Evolutionary conservation across 2,329 filamentous ascomycete species (phyloP), one percentile per base, ranked within the genome.

Genomic region (Pseudohalonectria lignicola): DNA sequence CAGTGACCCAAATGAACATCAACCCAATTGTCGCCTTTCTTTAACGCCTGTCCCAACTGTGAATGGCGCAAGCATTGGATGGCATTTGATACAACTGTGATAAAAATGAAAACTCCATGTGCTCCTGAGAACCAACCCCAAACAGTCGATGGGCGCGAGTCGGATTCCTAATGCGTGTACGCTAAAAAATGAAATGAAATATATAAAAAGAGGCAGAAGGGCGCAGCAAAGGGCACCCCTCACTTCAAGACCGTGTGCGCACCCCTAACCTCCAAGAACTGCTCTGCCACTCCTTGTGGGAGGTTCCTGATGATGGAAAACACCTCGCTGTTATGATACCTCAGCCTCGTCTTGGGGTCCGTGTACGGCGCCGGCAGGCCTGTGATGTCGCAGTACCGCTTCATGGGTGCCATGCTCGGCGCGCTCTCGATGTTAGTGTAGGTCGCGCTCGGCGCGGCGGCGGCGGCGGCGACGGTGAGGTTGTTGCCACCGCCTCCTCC

Each of bases 361-460:
- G 85, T 77, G 56, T 98, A 98, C 5, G 83, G 82, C 21, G 87
- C 86, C n/a, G 86, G 77, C 46, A 98, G 64, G 2, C 92, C 93
- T 1, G 92, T 98, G 50, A 98, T 75, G 59, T 98, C 93, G 66
- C 92, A 98, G 61, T 96, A 98, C 52, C 82, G 84, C 60, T 81
- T 87, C 54, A 85, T 76, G 48, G 86, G 82, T 36, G 82, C 82
- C 50, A 96, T 66, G 41, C 84, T 92, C 29, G 92, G 92, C 3
- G 92, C 90, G 34, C 86, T 87, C 59, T 61, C 92, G 45, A 98
- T 93, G 55, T 95, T 96, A 6, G 86, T 94, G 59, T 96, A 98
- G 1, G 92, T 95, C 23, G 83, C 83, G 23, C 72, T 75, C 0
- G 83, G 85, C 0, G 80, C 82, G 6, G 66, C 64, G 2, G 62